Evolutionary conservation across 768 basidiomycete species (phyloP).

Genomic region (Hemileccinum impolitum): DNA sequence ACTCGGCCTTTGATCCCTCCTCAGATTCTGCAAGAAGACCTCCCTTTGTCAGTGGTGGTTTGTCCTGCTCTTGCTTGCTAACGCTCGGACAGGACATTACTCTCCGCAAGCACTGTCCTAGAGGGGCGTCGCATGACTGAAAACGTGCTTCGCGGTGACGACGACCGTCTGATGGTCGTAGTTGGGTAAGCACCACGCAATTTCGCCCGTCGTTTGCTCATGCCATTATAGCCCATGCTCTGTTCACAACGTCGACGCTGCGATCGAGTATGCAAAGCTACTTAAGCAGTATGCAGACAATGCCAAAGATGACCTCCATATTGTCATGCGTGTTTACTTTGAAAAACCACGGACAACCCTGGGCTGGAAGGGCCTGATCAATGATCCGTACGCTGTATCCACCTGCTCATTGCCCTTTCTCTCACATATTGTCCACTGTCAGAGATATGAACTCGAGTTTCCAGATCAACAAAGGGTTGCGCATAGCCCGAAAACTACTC

Average conservation of each 20-base stretch:
- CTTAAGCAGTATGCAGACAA: slow-evolving; percentile 77
- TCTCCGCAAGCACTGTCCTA: slow-evolving; percentile 83
- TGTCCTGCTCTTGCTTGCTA: neutral
- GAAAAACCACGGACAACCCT: slow-evolving; percentile 96
- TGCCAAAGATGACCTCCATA: slow-evolving; percentile 82
- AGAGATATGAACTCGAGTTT: slow-evolving; percentile 83
- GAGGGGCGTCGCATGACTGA: slow-evolving; percentile 80
- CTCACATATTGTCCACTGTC: neutral
- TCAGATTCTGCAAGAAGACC: slow-evolving; percentile 91
- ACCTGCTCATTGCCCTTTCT: neutral
- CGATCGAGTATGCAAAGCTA: slow-evolving; percentile 80
- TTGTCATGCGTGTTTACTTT: slow-evolving; percentile 98
- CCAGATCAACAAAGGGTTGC: slow-evolving; percentile 95
- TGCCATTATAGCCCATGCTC: slow-evolving; percentile 73
- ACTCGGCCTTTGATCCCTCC: slow-evolving; percentile 91
- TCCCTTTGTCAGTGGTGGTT: slow-evolving; percentile 61
- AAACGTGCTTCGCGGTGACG: slow-evolving; percentile 76
- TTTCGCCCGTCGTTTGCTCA: slow-evolving; percentile 8
- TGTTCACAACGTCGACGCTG: slow-evolving; percentile 85
- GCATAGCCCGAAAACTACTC: slow-evolving; percentile 81
- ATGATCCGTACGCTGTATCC: slow-evolving; percentile 61
- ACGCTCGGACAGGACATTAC: slow-evolving; percentile 53
- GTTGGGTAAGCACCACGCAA: slow-evolving; percentile 58
- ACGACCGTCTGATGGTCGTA: slow-evolving; percentile 90
- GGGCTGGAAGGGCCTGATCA: slow-evolving; percentile 99